Conservation (phyloP, 139 green algal genomes). For the Closterium sp. region DNA sequence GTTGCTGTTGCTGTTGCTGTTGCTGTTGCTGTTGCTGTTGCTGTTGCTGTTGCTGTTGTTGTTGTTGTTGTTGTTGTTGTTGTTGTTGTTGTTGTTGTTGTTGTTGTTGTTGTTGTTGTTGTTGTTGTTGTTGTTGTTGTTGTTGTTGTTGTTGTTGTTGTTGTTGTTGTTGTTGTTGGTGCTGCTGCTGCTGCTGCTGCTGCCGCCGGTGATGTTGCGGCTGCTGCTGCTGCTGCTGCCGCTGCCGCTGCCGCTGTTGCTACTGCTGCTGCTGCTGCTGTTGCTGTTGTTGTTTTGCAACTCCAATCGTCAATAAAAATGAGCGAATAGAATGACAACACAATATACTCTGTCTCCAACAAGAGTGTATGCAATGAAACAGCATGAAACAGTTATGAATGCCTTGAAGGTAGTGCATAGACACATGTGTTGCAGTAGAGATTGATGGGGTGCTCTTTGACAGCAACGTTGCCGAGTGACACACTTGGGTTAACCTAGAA, state of each 20-base stretch:
- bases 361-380: no score
- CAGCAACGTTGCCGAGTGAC: no score
- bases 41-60: neutral
- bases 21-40: neutral
- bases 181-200: neutral
- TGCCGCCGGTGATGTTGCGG: neutral
- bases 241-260: neutral
- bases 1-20: neutral
- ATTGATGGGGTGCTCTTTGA: no score
- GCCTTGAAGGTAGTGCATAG: no score
- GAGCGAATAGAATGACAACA: no score
- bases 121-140: neutral
- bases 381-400: no score
- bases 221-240: neutral
- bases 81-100: neutral
- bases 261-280: neutral
- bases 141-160: neutral
- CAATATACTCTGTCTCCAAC: no score
- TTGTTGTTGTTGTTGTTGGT: neutral
- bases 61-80: neutral
- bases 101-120: neutral
- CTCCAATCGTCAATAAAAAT: no score
- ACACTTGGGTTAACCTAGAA: no score
- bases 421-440: no score
- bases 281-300: constrained; percentile 1